A percentile compares a stretch with the other conserved stretches of the same genome.
These are phyloP conservation scores for Syzygium oleosum DNA, from an alignment of 345 rosid species.

Conservation along the genomic window DNA sequence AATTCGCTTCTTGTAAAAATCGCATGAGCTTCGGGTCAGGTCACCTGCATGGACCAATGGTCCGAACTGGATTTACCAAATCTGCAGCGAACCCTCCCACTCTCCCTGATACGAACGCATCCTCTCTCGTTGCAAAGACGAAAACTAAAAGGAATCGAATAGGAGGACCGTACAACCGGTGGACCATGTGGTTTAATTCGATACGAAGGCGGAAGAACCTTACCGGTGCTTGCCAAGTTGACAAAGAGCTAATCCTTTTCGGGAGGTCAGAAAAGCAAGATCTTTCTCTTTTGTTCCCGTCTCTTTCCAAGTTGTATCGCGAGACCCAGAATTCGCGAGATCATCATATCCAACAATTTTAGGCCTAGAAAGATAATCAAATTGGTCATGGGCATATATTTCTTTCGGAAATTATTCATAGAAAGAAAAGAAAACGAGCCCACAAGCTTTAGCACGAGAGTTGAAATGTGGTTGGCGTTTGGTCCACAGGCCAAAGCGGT, in stretches of 20 bases:
- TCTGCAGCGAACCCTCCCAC: background rate
- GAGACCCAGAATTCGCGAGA: rapidly evolving
- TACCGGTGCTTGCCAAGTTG: background rate
- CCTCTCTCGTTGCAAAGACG: too few relatives aligned
- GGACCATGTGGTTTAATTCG: background rate
- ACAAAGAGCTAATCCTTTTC: background rate
- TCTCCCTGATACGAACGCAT: background rate
- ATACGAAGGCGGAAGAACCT: background rate
- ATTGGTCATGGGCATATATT: background rate
- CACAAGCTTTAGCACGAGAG: background rate
- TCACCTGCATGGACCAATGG: background rate
- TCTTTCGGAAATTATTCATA: background rate
- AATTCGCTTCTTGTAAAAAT: too few relatives aligned
- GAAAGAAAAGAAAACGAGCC: background rate
- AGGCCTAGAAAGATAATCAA: background rate
- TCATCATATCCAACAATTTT: background rate
- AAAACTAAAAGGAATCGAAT: background rate
- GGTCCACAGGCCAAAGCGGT: background rate
- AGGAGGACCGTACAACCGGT: rapidly evolving
- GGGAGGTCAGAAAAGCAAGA: background rate
- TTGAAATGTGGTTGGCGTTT: background rate
- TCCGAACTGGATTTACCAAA: background rate
- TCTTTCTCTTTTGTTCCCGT: background rate
- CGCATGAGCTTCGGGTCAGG: too few relatives aligned
- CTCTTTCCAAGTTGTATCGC: background rate